phyloP scores from a whole-genome alignment of 2,329 filamentous ascomycete species.

The Aspergillus proliferans region DNA sequence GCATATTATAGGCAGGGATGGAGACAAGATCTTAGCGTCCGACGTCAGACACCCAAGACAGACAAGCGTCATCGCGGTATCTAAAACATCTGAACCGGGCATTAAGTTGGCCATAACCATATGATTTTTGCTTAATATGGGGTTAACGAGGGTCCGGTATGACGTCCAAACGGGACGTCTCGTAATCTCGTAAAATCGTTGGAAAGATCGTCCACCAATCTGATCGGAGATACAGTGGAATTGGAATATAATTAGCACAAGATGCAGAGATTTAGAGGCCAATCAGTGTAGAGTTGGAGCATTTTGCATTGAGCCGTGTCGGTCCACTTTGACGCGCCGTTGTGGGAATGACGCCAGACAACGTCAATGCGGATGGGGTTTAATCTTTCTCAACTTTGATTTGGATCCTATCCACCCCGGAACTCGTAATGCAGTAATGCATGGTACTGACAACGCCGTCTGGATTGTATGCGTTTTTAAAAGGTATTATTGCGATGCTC shows the following conservation, averaged over 20 bases:
- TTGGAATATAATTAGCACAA: slow-evolving; percentile 6
- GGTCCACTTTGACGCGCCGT: slow-evolving; percentile 3
- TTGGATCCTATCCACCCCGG: too few species aligned
- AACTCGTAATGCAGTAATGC: too few species aligned
- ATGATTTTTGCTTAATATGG: not conserved
- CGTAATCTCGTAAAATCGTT: not conserved
- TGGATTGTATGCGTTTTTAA: too few species aligned
- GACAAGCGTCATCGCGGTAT: not conserved
- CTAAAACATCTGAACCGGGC: not conserved
- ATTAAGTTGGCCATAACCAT: not conserved
- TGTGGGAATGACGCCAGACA: slow-evolving; percentile 16
- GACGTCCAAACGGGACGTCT: slow-evolving; percentile 1
- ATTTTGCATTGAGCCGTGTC: slow-evolving; percentile 4
- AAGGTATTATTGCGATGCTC: too few species aligned
- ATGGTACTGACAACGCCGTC: too few species aligned
- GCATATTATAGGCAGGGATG: not conserved
- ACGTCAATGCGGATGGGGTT: slow-evolving; percentile 6
- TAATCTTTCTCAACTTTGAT: not conserved
- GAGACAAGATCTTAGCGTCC: slow-evolving; percentile 12
- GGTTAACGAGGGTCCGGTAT: not conserved
- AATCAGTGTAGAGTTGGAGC: slow-evolving; percentile 3
- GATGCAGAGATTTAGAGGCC: slow-evolving; percentile 2
- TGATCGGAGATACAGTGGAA: not conserved
- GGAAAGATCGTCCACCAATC: slow-evolving; percentile 1
- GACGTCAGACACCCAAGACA: slow-evolving; percentile 18